Conservation (phyloP, 805 yeast genomes). For the Yarrowia bubula region DNA sequence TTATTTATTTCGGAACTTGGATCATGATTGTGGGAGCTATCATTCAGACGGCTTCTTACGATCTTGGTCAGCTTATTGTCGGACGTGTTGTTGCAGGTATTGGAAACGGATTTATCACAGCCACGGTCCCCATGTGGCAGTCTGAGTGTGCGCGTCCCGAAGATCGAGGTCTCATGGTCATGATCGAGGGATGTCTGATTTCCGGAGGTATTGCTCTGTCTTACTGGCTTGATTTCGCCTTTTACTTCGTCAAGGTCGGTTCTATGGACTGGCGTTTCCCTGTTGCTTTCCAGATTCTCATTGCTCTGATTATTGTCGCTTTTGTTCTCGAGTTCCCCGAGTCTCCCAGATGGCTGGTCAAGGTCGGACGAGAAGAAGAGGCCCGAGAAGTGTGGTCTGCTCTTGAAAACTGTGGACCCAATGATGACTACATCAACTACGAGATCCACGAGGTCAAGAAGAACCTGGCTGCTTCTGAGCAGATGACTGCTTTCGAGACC, state of each 20-base stretch:
- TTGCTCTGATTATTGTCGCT: slow-evolving; percentile 57
- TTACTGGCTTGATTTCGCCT: slow-evolving; percentile 45
- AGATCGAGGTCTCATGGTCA: slow-evolving; percentile 65
- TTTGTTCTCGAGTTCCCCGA: slow-evolving; percentile 74
- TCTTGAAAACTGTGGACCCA: slow-evolving; percentile 1
- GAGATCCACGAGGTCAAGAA: slow-evolving; percentile 17
- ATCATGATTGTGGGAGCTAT: slow-evolving; percentile 52
- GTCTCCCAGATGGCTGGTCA: slow-evolving; percentile 79
- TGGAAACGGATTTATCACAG: slow-evolving; percentile 76
- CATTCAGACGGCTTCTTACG: slow-evolving; percentile 43
- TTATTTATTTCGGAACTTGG: slow-evolving; percentile 49
- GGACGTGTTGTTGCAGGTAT: slow-evolving; percentile 72
- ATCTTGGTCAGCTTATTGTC: slow-evolving; percentile 37
- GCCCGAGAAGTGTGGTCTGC: slow-evolving; percentile 43
- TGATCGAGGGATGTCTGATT: slow-evolving; percentile 67
- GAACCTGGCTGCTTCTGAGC: neutral
- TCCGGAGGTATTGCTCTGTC: slow-evolving; percentile 74
- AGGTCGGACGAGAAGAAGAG: slow-evolving; percentile 54
- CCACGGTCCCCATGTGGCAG: slow-evolving; percentile 83
- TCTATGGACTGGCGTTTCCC: slow-evolving; percentile 75
- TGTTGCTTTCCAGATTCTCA: slow-evolving; percentile 63
- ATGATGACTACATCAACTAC: slow-evolving; percentile 7
- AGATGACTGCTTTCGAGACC: neutral
- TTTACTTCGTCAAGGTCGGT: slow-evolving; percentile 59
- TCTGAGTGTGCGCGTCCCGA: slow-evolving; percentile 69